These are phyloP conservation scores for Tuber umbilicatum DNA, from an alignment of 495 filamentous ascomycete species.

Conservation along the genomic window DNA sequence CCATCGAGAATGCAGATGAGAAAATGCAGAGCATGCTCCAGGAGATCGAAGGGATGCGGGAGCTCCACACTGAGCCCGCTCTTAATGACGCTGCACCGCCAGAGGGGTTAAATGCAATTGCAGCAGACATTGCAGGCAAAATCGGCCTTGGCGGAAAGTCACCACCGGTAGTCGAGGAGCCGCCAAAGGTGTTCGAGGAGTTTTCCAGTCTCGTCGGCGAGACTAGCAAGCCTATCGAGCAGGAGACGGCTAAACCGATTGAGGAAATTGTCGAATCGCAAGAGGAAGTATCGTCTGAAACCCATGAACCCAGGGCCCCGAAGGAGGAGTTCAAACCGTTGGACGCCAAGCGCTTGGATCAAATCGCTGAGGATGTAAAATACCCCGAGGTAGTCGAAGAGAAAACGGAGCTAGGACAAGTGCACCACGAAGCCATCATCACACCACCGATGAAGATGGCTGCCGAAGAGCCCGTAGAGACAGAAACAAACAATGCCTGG, in stretches of 20 bases:
- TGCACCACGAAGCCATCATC: neutral
- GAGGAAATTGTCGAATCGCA: neutral
- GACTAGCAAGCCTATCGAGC: neutral
- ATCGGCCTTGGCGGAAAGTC: neutral
- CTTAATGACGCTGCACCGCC: neutral
- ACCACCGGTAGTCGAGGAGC: neutral
- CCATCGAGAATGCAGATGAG: neutral
- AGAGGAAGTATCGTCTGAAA: neutral
- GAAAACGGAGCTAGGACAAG: neutral
- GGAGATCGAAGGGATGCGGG: conserved; percentile 11
- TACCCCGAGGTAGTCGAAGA: neutral
- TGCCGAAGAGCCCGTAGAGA: neutral
- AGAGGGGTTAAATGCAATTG: neutral
- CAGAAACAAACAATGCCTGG: neutral
- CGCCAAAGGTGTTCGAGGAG: neutral
- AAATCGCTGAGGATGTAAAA: neutral
- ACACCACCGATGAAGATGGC: neutral
- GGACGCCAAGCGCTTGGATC: neutral
- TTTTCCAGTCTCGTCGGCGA: neutral
- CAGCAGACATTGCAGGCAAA: neutral
- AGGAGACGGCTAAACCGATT: neutral
- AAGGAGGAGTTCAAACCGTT: neutral
- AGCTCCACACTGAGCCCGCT: neutral
- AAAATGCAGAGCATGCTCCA: conserved; percentile 12
- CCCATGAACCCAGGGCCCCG: neutral